A percentile compares a stretch with the other conserved stretches of the same genome.
Conservation (phyloP, 2,329 filamentous ascomycete genomes). For the Drechmeria coniospora region DNA sequence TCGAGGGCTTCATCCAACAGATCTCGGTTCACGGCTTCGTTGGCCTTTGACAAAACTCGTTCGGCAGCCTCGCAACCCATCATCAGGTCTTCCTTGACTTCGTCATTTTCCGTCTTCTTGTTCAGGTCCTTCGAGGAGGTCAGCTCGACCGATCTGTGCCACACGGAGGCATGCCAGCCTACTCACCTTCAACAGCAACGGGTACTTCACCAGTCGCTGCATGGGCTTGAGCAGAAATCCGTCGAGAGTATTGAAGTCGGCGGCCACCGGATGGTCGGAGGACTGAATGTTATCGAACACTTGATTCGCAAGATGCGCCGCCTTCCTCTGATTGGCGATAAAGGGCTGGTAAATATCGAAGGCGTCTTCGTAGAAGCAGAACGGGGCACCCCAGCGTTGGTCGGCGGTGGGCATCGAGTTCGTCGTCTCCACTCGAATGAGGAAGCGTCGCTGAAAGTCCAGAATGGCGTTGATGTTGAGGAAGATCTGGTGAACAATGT, state of each 20-base stretch:
- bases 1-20: constrained; percentile 69
- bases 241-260: constrained; percentile 74
- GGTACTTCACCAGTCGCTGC: constrained; percentile 89
- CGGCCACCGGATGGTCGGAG: constrained; percentile 65
- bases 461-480: constrained; percentile 89
- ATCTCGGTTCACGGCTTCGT: constrained; percentile 80
- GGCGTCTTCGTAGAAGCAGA: constrained; percentile 67
- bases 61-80: constrained; percentile 70
- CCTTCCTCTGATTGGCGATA: constrained; percentile 89
- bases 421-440: constrained; percentile 91
- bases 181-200: constrained; percentile 65
- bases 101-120: constrained; percentile 68
- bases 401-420: constrained; percentile 62
- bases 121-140: constrained; percentile 69
- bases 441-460: constrained; percentile 86
- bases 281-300: constrained; percentile 76
- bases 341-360: constrained; percentile 95
- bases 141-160: neutral
- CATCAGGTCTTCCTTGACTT: constrained; percentile 55
- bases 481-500: constrained; percentile 88
- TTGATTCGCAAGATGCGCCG: constrained; percentile 66
- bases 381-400: constrained; percentile 93
- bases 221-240: constrained; percentile 94
- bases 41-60: constrained; percentile 68
- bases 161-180: neutral